Base-by-base conservation (phyloP, 352 stramenopile species). In the Phytophthora kernoviae region DNA sequence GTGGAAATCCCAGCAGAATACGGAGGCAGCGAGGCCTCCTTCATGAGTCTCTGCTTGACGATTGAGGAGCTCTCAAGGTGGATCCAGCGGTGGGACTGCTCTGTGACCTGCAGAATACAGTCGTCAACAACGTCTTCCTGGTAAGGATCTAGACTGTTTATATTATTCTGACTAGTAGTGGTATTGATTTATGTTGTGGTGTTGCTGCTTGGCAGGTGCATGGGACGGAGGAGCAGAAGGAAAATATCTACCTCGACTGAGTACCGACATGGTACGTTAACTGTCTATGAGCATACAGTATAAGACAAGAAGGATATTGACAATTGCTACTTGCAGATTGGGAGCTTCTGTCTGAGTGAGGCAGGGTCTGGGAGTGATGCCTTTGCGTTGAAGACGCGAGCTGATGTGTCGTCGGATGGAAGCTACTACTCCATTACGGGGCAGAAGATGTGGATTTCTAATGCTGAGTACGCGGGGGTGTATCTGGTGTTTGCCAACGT, bases 371-470 rank as follows among this genome's bases (percentile, higher is more conserved):
- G 97, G 8, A 98, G 89, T 51, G 97, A 99, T 74, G 97, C 97
- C 5, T 98, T 98, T 74, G 90, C 94, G 34, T 81, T 99, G 57
- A 96, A 96, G 73, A 99, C 96, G 7, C 93, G 77, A 8, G 96
- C 96, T 1, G 84, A 88, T 1, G 68, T 68, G 22, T 98, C 87
- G 18, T 43, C 77, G 0, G 94, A 98, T 61, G 89, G 88, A 47
- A 97, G 84, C 44, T 97, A 97, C 68, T 99, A 96, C 73, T 97
- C 90, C 15, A 71, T 99, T 10, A 98, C 90, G 69, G 97, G 97
- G 20, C 88, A 91, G 44, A 99, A 99, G 74, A 88, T 98, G 70
- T 99, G 97, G 97, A 99, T 99, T 64, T 98, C 94, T 30, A 99
- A 99, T 74, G 92, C 91, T 11, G 92, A 93, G 58, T 96, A 99